Base-by-base conservation (phyloP, 148 eudicot species). In the Polygonum aviculare region DNA sequence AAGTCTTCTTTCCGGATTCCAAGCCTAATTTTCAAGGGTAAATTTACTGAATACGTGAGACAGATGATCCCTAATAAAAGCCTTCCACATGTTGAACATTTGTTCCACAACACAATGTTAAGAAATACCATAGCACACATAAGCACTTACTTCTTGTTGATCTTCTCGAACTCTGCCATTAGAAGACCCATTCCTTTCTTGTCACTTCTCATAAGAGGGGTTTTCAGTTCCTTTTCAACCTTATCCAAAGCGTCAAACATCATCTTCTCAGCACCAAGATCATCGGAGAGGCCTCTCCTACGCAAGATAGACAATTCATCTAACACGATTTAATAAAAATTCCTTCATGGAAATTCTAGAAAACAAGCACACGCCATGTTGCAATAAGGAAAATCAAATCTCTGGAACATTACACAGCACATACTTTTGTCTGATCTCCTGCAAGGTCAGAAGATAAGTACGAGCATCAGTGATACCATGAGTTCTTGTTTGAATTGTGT, bases 231-330 rank as follows among this genome's bases (percentile, higher is more conserved):
- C 59, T 89, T 89, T 80, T 95, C 98, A 81, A 95, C 86, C 72
- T 89, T 95, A 14, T 92, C 97, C 76, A 95, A 83, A 33, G 97
- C 98, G 48, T 89, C 91, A 84, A 90, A 86, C 98, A 90, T 90
- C 98, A 95, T 81, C 36, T 88, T 86, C 86, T 92, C 97, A 7
- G 88, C 90, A 79, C 97, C 98, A 72, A 90, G 91, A 7, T 92
- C 91, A 81, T 95, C 98, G 78, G 88, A 51, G 55, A 92, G 87
- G 74, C 97, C 97, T 67, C 93, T 89, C 96, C 98, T 95, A 87
- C 82, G 82, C 35, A 77, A 77, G 51, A 74, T 51, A 81, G 70
- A 78, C 50, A 72, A 71, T n/a, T 44, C 6, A 74, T 40, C 21
- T 16, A 19, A 19, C 22, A 18, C 57, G 35, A 60, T 41, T 9